These are phyloP conservation scores for Crepidotus variabilis DNA, from an alignment of 768 basidiomycete species.

Conservation along the genomic window DNA sequence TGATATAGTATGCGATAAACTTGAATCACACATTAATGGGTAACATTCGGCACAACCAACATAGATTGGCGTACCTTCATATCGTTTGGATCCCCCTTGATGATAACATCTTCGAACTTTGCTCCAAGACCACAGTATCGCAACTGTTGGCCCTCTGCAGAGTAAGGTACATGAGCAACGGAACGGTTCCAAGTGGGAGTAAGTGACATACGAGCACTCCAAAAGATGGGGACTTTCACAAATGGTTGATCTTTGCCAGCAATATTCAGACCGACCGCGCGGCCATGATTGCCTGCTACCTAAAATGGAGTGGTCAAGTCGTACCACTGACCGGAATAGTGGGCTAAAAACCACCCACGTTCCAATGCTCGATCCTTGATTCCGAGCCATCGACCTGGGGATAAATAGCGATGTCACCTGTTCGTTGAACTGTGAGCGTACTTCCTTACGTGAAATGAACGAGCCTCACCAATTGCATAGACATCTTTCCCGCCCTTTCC, in stretches of 20 bases:
- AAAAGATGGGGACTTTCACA: slow-evolving; percentile 80
- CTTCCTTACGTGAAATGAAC: no score
- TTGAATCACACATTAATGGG: slow-evolving; percentile 18
- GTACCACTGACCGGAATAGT: background rate
- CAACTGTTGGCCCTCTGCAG: slow-evolving; percentile 76
- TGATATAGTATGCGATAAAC: slow-evolving; percentile 82
- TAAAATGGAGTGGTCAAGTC: slow-evolving; percentile 18
- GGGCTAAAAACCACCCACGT: slow-evolving; percentile 49
- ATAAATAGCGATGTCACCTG: slow-evolving; percentile 8
- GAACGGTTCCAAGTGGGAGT: no score
- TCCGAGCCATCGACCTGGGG: slow-evolving; percentile 31
- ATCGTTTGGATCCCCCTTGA: slow-evolving; percentile 71
- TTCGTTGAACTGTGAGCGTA: no score
- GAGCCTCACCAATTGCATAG: slow-evolving; percentile 59
- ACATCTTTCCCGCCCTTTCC: slow-evolving; percentile 44
- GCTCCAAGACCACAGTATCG: slow-evolving; percentile 78
- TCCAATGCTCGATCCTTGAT: slow-evolving; percentile 87
- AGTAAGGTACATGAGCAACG: no score
- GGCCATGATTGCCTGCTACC: slow-evolving; percentile 85
- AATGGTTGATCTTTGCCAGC: slow-evolving; percentile 63
- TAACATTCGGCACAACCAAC: background rate
- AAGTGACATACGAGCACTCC: slow-evolving; percentile 84
- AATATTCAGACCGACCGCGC: slow-evolving; percentile 79
- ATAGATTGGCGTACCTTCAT: slow-evolving; percentile 57
- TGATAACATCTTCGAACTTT: slow-evolving; percentile 71